Evolutionary conservation across 1,284 basidiomycete species (phyloP).

Genomic region (Bjerkandera adusta): DNA sequence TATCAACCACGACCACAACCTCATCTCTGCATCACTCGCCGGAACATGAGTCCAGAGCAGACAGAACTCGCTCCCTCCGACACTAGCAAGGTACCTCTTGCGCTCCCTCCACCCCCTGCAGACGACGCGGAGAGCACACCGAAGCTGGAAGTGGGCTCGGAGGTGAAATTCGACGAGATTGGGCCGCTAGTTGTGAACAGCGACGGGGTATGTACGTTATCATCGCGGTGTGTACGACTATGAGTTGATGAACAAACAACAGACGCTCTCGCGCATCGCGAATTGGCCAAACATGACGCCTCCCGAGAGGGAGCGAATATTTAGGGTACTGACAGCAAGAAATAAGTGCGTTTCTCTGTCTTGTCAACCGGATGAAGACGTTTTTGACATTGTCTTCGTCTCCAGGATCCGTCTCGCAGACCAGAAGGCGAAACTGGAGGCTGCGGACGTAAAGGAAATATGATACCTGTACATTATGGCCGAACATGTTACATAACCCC

Average conservation of each 20-base stretch:
- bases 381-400: background rate
- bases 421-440: slow-evolving; percentile 16
- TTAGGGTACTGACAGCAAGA: slow-evolving; percentile 45
- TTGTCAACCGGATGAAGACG: too few relatives aligned
- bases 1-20: background rate
- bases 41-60: background rate
- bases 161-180: slow-evolving; percentile 45
- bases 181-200: slow-evolving; percentile 58
- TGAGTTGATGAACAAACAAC: background rate
- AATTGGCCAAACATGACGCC: slow-evolving; percentile 55
- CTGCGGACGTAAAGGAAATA: too few relatives aligned
- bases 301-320: slow-evolving; percentile 43
- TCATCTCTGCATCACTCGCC: background rate
- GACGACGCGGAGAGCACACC: slow-evolving; percentile 10
- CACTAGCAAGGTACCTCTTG: slow-evolving; percentile 9
- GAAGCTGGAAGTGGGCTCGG: slow-evolving; percentile 19
- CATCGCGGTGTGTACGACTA: background rate
- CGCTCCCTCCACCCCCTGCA: slow-evolving; percentile 17
- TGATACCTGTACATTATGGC: too few relatives aligned
- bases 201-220: slow-evolving; percentile 43
- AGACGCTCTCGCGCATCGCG: slow-evolving; percentile 53
- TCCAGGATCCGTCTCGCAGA: slow-evolving; percentile 20
- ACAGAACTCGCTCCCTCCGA: too few relatives aligned
- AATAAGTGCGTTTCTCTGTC: slow-evolving; percentile 41
- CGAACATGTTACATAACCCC: too few relatives aligned